Evolutionary conservation across 164 flowering plant genomes (phyloP), one percentile per base, ranked within the genome.

Genomic region (Malania oleifera): DNA sequence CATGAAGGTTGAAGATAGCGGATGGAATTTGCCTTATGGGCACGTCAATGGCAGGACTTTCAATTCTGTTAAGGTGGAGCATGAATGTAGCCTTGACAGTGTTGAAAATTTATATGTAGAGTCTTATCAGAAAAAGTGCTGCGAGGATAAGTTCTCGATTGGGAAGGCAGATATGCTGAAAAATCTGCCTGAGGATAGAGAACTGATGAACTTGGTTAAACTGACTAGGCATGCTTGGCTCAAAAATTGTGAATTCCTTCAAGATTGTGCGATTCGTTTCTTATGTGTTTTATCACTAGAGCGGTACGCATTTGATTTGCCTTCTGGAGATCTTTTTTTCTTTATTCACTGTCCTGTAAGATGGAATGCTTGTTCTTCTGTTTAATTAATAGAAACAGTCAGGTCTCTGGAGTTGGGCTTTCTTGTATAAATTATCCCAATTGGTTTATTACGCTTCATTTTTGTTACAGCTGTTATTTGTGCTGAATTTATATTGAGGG

Each of bases 191-290:
- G 78, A 80, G 48, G 73, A 76, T 62, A 46, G 55, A 63, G 87
- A 81, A 66, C 63, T 89, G 71, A 63, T 70, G 79, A 81, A 73
- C 69, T 74, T 81, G 76, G 68, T 82, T 47, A 83, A 83, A 69
- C 48, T 81, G 37, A 80, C 90, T 47, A 79, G 90, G 70, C 71
- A 74, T 76, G 89, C 89, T 39, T 89, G 90, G 89, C 73, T 80
- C 49, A 80, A 76, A 71, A 87, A 89, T 70, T 78, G 80, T 76
- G 96, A 89, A 76, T 87, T 95, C 73, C 95, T 95, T 69, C 98
- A 87, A 69, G 96, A 91, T 66, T 89, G 87, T 81, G 90, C 91
- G n/a, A 80, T 91, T 57, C 96, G 99, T 52, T 83, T 91, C 62
- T 70, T 95, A 55, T 95, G 96, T 75, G 80, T 89, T 8, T 59